Evolutionary conservation across 495 filamentous ascomycete genomes (phyloP).

Genomic region (Aspergillus ostianus): DNA sequence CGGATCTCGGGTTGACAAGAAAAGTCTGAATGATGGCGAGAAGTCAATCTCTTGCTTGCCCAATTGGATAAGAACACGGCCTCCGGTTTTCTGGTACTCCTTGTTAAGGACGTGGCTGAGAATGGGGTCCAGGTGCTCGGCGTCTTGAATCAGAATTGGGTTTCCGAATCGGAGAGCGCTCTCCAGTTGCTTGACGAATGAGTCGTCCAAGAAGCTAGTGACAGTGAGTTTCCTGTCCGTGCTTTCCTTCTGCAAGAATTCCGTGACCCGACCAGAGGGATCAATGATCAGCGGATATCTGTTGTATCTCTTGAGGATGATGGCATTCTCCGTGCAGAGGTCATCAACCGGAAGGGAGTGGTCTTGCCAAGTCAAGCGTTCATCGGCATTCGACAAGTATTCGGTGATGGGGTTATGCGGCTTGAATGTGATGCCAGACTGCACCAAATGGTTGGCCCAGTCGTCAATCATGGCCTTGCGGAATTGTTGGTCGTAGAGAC

Average conservation of each 20-base stretch:
- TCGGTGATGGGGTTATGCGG: conserved; percentile 91
- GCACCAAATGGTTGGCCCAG: conserved; percentile 86
- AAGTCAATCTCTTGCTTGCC: conserved; percentile 99
- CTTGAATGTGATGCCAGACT: conserved; percentile 91
- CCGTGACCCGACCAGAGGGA: conserved; percentile 87
- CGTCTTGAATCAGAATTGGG: conserved; percentile 97
- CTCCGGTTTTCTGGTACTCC: conserved; percentile 99
- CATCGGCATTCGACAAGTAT: conserved; percentile 94
- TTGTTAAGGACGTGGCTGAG: conserved; percentile 99
- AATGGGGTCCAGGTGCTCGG: conserved; percentile 93
- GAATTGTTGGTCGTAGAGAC: conserved; percentile 97
- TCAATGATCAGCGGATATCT: conserved; percentile 98
- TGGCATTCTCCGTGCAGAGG: conserved; percentile 97
- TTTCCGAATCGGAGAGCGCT: conserved; percentile 97
- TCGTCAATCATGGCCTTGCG: conserved; percentile 96
- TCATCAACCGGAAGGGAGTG: conserved; percentile 98
- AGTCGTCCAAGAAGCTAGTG: conserved; percentile 96
- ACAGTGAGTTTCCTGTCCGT: conserved; percentile 92
- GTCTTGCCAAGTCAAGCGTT: conserved; percentile 90
- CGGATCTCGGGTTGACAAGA: conserved; percentile 91
- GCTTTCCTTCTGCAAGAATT: conserved; percentile 92
- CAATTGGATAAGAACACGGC: conserved; percentile 95
- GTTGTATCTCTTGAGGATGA: conserved; percentile 96
- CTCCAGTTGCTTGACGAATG: conserved; percentile 96
- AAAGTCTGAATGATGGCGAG: conserved; percentile 94